These are phyloP conservation scores for Murraya koenigii DNA, from an alignment of 345 rosid species.

Conservation along the genomic window DNA sequence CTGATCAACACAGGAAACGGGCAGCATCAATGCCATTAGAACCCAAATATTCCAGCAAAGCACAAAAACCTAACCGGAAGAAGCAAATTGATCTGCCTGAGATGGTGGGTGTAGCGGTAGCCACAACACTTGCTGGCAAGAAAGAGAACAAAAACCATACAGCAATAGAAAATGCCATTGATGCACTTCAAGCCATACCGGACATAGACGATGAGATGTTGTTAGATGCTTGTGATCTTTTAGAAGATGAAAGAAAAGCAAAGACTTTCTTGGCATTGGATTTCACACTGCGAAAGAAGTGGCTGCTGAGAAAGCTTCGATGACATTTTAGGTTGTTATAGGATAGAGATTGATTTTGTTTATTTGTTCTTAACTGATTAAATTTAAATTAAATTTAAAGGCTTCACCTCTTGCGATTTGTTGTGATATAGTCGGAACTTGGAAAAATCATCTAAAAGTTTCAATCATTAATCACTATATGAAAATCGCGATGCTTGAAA, in stretches of 20 bases:
- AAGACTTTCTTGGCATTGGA: conserved; percentile 77
- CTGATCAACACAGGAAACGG: conserved; percentile 47
- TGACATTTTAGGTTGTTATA: not conserved
- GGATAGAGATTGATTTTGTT: not conserved
- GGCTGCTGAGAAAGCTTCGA: conserved; percentile 79
- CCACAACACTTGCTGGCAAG: conserved; percentile 4
- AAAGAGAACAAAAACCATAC: conserved; percentile 22
- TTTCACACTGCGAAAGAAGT: conserved; percentile 53
- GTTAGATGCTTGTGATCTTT: conserved; percentile 78
- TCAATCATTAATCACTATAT: not conserved
- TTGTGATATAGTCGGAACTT: not conserved
- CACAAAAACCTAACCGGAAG: conserved; percentile 38
- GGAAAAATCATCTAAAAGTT: not conserved
- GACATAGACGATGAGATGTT: conserved; percentile 70
- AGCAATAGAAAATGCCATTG: conserved; percentile 43
- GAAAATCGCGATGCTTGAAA: not conserved
- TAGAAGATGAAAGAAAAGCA: conserved; percentile 80
- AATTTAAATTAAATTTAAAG: too few relatives aligned
- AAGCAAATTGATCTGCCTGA: conserved; percentile 26
- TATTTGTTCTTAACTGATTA: not conserved
- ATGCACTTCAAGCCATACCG: conserved; percentile 64
- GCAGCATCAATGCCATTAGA: conserved; percentile 14
- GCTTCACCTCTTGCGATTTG: not conserved
- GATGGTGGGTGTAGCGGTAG: conserved; percentile 25
- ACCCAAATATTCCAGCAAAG: conserved; percentile 30